These are phyloP conservation scores for Boletus subparvulus DNA, from an alignment of 768 basidiomycete genomes.

Conservation along the genomic window DNA sequence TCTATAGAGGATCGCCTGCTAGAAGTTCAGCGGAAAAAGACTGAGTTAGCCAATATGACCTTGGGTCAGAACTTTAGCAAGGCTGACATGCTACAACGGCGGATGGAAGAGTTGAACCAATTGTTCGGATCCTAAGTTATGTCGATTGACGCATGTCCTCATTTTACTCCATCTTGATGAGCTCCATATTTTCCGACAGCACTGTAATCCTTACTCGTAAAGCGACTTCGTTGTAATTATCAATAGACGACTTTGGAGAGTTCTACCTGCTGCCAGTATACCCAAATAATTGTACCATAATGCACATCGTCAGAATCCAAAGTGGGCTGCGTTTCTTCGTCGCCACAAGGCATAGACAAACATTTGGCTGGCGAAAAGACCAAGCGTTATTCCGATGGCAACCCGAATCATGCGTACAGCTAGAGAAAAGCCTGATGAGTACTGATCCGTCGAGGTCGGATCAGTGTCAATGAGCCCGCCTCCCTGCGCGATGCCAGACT, in stretches of 20 bases:
- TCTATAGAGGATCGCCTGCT: constrained; percentile 92
- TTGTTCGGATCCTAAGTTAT: constrained; percentile 56
- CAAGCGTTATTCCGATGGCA: constrained; percentile 82
- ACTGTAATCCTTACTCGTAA: constrained; percentile 34
- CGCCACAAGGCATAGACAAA: constrained; percentile 72
- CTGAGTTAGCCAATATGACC: constrained; percentile 91
- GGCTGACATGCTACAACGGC: constrained; percentile 80
- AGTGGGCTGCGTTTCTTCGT: constrained; percentile 70
- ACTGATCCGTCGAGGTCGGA: constrained; percentile 55
- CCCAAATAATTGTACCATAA: neutral
- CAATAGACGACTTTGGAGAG: constrained; percentile 21
- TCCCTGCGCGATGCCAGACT: constrained; percentile 77
- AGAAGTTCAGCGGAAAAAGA: constrained; percentile 94
- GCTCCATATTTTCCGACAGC: constrained; percentile 19
- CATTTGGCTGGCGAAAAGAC: constrained; percentile 78
- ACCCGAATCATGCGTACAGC: constrained; percentile 83
- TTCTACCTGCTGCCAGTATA: neutral
- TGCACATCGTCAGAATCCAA: constrained; percentile 59
- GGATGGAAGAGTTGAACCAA: constrained; percentile 84
- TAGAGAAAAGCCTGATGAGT: constrained; percentile 75
- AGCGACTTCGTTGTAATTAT: constrained; percentile 33
- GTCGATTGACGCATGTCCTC: constrained; percentile 17
- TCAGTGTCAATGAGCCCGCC: constrained; percentile 58
- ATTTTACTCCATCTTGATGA: constrained; percentile 17
- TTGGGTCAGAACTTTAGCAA: constrained; percentile 85